Base-by-base conservation (phyloP, 2,329 filamentous ascomycete species). In the Xylaria sp. region DNA sequence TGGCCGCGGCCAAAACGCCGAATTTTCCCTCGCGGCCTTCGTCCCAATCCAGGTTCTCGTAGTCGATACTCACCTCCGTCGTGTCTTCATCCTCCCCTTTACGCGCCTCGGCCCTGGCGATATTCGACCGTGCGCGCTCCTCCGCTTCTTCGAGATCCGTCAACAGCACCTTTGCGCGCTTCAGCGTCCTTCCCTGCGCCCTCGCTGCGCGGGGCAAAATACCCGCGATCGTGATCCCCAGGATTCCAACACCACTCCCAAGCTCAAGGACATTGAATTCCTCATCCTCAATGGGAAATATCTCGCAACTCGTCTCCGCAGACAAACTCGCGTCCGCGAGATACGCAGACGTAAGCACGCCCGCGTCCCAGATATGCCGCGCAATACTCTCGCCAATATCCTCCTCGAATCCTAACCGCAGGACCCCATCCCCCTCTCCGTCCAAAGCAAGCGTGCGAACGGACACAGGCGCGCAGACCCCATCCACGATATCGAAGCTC, bases 301-400 rank as follows among this genome's bases (percentile, higher is more conserved):
- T 9, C 0, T 61, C 51, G 10, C 59, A 50, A 18, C 66, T 65
- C 18, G 4, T 55, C 7, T 63, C 57, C 6, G 44, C 23, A 7
- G 51, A 60, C 3, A 58, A 59, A 23, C 66, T 67, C 0, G 61
- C 58, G 19, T 70, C 68, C 1, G 71, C 71, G 9, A 80, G 66
- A 34, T 57, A 68, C 1, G 74, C 74, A 1, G 76, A 71, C 1
- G 78, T 76, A 4, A 80, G 73, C 8, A 84, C 72, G 0, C 83
- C 83, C 1, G 77, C 82, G 55, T 85, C 83, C 83, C 83, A 85
- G 4, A 85, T 74, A 61, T 85, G 82, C 2, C 82, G 77, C 0
- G 82, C 82, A 57, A 85, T 84, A 66, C 81, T 84, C 70, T 85
- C 82, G 11, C 81, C 82, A 8, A 85, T 78, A 55, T 84, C 81